Conservation (phyloP, 495 filamentous ascomycete species). For the Neurospora sp. region DNA sequence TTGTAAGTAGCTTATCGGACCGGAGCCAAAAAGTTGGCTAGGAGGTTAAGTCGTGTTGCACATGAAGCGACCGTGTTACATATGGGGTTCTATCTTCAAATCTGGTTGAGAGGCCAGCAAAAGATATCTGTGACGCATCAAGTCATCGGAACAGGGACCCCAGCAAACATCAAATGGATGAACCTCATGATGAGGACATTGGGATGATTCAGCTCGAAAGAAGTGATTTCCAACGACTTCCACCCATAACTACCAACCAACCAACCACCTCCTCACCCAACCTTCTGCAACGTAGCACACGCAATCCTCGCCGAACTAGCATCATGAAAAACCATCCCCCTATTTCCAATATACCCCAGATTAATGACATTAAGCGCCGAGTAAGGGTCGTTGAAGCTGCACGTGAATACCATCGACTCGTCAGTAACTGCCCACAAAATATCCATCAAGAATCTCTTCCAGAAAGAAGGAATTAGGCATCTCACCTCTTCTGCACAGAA, state of each 20-base stretch:
- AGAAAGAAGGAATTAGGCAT: too few relatives aligned
- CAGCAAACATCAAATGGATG: neutral
- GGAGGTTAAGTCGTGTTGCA: neutral
- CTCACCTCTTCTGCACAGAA: conserved; percentile 22
- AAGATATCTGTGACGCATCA: neutral
- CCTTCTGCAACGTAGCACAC: conserved; percentile 52
- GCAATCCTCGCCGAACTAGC: conserved; percentile 52
- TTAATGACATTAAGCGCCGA: conserved; percentile 46
- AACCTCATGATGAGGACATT: neutral
- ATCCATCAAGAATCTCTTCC: too few relatives aligned
- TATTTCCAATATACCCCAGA: conserved; percentile 62
- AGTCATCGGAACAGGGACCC: neutral
- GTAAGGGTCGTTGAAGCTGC: conserved; percentile 37
- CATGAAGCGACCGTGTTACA: neutral
- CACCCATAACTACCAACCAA: neutral
- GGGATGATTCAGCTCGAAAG: neutral
- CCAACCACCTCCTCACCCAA: neutral
- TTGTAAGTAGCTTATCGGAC: too few relatives aligned
- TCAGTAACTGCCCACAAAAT: too few relatives aligned
- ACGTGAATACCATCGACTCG: too few relatives aligned
- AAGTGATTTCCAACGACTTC: neutral
- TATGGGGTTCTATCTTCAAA: neutral
- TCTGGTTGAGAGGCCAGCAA: neutral
- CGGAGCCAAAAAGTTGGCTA: too few relatives aligned
- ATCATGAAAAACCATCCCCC: conserved; percentile 63